Base-by-base conservation (phyloP, 768 basidiomycete genomes). In the Gautieria morchelliformis region DNA sequence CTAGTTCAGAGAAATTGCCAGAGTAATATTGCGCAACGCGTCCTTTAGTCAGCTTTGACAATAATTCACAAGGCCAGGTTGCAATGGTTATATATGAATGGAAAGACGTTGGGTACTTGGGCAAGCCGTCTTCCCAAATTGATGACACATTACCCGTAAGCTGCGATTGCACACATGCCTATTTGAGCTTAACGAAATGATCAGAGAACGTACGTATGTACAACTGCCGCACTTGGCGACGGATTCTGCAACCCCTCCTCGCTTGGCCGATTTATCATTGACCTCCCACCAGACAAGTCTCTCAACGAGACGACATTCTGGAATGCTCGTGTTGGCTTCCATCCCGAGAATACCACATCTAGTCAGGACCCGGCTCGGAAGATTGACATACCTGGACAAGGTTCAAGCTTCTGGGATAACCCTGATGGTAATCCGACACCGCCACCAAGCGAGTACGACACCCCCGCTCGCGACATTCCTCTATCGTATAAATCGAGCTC, bases 21-120 rank as follows among this genome's bases (percentile, higher is more conserved):
- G 20, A 44, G 14, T 22, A 10, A 44, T 44, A 19, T n/a, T n/a
- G n/a, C n/a, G 35, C 14, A 37, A 3, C 17, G 19, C n/a, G 20
- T 49, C 20, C 22, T 53, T 56, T 62, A 79, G 73, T 95, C 59
- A 83, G 84, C 4, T 98, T 97, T 72, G 83, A 89, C 63, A 67
- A 74, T 17, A 64, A 76, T 5, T 93, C 93, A 3, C 75, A 84
- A 64, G 95, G 95, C 39, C 89, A 95, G 70, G 74, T 96, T 19
- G 91, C 95, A 27, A 84, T 96, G 78, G 88, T 95, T 53, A 83
- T 99, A 22, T 99, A 97, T 66, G 95, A 98, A 72, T 99, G 94
- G 94, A 68, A 76, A 30, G 96, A 99, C 66, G 84, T 84, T 53
- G 71, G 76, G 47, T 93, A 89, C 67, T 77, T 99, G 3, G 96